Evolutionary conservation across 2,329 filamentous ascomycete genomes (phyloP).

Genomic region (Pezicula radicicola): DNA sequence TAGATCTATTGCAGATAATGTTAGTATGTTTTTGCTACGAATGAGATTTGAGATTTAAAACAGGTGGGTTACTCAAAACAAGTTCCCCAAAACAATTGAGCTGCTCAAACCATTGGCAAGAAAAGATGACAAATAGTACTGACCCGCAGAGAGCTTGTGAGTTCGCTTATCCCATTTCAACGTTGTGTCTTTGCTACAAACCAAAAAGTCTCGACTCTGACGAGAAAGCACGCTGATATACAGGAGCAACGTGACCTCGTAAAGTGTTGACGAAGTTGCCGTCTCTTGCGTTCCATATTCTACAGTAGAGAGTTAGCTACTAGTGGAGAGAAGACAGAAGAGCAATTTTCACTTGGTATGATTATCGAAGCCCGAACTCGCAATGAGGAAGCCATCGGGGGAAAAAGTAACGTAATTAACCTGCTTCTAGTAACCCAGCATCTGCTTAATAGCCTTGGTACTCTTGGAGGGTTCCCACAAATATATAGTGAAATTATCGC

Average conservation of each 20-base stretch:
- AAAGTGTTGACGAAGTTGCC: slow-evolving; percentile 83
- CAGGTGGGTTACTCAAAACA: too few relatives aligned
- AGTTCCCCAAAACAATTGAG: too few relatives aligned
- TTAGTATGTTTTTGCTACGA: too few relatives aligned
- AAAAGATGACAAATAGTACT: slow-evolving; percentile 6
- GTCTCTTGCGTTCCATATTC: slow-evolving; percentile 73
- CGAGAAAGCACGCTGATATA: slow-evolving; percentile 91
- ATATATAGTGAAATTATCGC: slow-evolving; percentile 95
- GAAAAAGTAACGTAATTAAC: slow-evolving; percentile 96
- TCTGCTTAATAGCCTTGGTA: slow-evolving; percentile 80
- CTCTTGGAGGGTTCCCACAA: slow-evolving; percentile 82
- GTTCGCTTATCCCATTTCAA: slow-evolving; percentile 90
- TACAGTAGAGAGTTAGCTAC: too few relatives aligned
- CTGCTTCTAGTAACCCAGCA: slow-evolving; percentile 94
- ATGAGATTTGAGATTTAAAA: too few relatives aligned
- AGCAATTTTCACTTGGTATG: slow-evolving; percentile 62
- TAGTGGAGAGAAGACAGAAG: too few relatives aligned
- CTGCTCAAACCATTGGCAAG: too few relatives aligned
- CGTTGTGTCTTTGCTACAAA: slow-evolving; percentile 89
- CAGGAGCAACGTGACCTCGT: slow-evolving; percentile 83
- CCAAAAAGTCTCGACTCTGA: slow-evolving; percentile 68
- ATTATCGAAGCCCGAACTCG: slow-evolving; percentile 90
- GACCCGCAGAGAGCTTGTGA: slow-evolving; percentile 65
- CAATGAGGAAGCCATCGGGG: slow-evolving; percentile 82
- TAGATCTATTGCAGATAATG: slow-evolving; percentile 55